These are phyloP conservation scores for Glarea lozoyensis DNA, from an alignment of 495 filamentous ascomycete genomes.

Conservation along the genomic window DNA sequence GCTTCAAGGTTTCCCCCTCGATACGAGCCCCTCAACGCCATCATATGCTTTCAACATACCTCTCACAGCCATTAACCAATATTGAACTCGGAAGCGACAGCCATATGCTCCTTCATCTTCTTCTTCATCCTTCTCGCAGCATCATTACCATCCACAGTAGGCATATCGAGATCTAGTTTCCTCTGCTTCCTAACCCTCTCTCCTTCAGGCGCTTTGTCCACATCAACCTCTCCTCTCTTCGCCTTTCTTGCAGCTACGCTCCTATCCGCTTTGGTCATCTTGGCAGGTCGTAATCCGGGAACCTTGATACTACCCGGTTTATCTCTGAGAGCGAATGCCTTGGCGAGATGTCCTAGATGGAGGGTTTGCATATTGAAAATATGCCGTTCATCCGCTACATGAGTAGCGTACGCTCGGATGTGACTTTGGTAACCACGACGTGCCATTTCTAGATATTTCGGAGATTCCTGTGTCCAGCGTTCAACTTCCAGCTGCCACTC, in stretches of 20 bases:
- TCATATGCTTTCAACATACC: too few relatives aligned
- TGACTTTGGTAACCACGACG: constrained; percentile 82
- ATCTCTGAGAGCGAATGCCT: constrained; percentile 84
- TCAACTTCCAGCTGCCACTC: constrained; percentile 71
- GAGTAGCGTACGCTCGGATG: constrained; percentile 89
- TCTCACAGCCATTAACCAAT: constrained; percentile 58
- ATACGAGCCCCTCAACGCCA: too few relatives aligned
- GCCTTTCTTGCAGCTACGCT: constrained; percentile 21
- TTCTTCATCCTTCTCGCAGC: constrained; percentile 66
- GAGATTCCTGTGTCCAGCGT: constrained; percentile 56
- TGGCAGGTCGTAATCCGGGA: constrained; percentile 40
- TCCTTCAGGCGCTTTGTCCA: constrained; percentile 20
- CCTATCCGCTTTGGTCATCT: constrained; percentile 22
- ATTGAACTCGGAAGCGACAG: constrained; percentile 77
- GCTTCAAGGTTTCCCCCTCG: too few relatives aligned
- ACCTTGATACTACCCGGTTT: constrained; percentile 79
- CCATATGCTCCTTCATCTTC: constrained; percentile 74
- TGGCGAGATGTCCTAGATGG: constrained; percentile 89
- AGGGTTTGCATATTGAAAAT: constrained; percentile 85
- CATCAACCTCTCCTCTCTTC: constrained; percentile 27
- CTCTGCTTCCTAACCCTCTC: constrained; percentile 19
- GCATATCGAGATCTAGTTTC: constrained; percentile 20
- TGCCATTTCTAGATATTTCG: constrained; percentile 58
- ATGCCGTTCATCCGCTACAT: constrained; percentile 68
- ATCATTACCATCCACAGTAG: constrained; percentile 42